Evolutionary conservation across 345 rosid genomes (phyloP).

Genomic region (Lumnitzera racemosa): DNA sequence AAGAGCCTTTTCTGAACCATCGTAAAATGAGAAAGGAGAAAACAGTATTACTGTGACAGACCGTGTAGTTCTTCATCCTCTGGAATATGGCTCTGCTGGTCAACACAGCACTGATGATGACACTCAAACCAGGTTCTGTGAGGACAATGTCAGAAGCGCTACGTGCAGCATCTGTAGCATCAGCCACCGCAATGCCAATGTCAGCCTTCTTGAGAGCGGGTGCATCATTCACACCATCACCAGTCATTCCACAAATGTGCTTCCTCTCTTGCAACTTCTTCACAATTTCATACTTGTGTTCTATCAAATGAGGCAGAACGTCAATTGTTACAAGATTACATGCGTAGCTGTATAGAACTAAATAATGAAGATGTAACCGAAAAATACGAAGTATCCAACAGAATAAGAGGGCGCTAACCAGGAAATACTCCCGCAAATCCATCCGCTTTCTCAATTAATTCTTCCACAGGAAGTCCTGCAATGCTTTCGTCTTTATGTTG

Average conservation of each 20-base stretch:
- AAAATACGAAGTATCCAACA: not conserved
- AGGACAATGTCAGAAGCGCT: slow-evolving; percentile 43
- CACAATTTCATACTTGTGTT: slow-evolving; percentile 48
- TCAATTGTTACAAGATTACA: too few species aligned
- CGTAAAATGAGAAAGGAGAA: too few species aligned
- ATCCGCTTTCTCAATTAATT: slow-evolving; percentile 41
- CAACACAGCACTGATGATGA: slow-evolving; percentile 38
- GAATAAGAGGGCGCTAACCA: slow-evolving; percentile 10
- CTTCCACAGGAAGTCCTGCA: slow-evolving; percentile 33
- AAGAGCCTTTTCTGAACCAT: not conserved
- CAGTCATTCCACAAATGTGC: slow-evolving; percentile 47
- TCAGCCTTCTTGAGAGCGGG: slow-evolving; percentile 50
- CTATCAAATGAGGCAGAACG: slow-evolving; percentile 9
- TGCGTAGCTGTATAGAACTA: not conserved
- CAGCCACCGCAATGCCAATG: slow-evolving; percentile 44
- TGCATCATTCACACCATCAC: slow-evolving; percentile 49
- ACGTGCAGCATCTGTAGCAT: slow-evolving; percentile 45
- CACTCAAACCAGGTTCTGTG: slow-evolving; percentile 44
- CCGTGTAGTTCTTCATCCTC: slow-evolving; percentile 49
- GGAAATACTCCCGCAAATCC: slow-evolving; percentile 49
- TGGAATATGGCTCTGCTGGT: slow-evolving; percentile 50
- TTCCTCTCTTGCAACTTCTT: slow-evolving; percentile 35
- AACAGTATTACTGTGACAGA: not conserved
- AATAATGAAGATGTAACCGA: not conserved
- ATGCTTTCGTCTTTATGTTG: slow-evolving; percentile 26